phyloP scores from a whole-genome alignment of 805 yeast species.

The Ogataea haglerorum region DNA sequence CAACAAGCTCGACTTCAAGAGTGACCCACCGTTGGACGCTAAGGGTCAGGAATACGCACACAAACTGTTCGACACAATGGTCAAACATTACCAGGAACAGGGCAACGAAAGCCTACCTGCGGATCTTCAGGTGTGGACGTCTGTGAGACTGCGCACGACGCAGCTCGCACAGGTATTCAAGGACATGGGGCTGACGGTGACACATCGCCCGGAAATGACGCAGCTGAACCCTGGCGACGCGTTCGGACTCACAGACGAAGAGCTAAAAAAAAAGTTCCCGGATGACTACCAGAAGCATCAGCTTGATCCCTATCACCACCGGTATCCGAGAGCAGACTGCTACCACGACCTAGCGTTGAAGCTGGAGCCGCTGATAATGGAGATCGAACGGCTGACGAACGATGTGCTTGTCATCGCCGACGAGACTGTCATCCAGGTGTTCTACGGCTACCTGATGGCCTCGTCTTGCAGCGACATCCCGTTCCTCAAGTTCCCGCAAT shows the following conservation, averaged over 20 bases:
- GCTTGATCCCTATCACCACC: constrained; percentile 86
- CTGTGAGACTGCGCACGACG: constrained; percentile 78
- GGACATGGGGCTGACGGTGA: constrained; percentile 57
- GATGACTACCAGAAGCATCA: constrained; percentile 62
- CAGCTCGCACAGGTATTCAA: constrained; percentile 73
- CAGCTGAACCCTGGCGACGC: constrained; percentile 88
- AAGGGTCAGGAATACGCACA: constrained; percentile 68
- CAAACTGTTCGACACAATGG: constrained; percentile 56
- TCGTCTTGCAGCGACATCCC: constrained; percentile 87
- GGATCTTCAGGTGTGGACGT: constrained; percentile 85
- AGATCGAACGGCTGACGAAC: constrained; percentile 87
- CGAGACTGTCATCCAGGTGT: constrained; percentile 81
- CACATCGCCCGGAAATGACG: constrained; percentile 77
- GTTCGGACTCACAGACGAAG: constrained; percentile 62
- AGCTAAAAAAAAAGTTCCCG: constrained; percentile 60
- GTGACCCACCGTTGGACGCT: constrained; percentile 80
- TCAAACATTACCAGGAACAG: constrained; percentile 27
- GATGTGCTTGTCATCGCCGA: constrained; percentile 91
- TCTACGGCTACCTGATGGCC: constrained; percentile 94
- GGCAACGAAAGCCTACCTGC: constrained; percentile 26
- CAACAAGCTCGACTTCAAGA: constrained; percentile 55
- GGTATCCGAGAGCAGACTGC: constrained; percentile 90
- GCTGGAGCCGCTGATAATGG: constrained; percentile 87
- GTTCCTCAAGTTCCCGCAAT: constrained; percentile 65
- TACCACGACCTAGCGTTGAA: constrained; percentile 95